Base-by-base conservation (phyloP, 108 stramenopile species). In the Cyclotella atomus region DNA sequence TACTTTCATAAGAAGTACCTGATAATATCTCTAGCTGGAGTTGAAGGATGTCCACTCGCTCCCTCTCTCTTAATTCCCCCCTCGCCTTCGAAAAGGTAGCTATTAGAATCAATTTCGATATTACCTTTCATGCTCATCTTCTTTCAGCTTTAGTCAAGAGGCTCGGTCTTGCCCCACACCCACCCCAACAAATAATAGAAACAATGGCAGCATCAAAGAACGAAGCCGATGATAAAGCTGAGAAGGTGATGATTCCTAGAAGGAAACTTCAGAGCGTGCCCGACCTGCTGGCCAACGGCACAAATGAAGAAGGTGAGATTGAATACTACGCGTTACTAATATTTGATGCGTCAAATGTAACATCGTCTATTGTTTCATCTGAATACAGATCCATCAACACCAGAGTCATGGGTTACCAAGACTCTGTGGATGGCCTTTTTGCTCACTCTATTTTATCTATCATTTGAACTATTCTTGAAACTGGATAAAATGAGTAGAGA, bases 181-280 rank as follows among this genome's bases (percentile, higher is more conserved):
- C n/a, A n/a, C n/a, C n/a, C n/a, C n/a, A n/a, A n/a, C n/a, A n/a
- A n/a, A n/a, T n/a, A n/a, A n/a, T n/a, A n/a, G n/a, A n/a, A n/a
- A n/a, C n/a, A n/a, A 57, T 57, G 56, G 10, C 30, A 57, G 10
- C 56, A 0, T 4, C 12, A 32, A 3, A 28, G 29, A 57, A 16
- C 29, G 20, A 57, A 57, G 54, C 28, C 24, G 16, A 55, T 4
- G 54, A 55, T 25, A 29, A 55, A 49, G 49, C 61, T 9, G 33
- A 44, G 23, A 75, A 75, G 46, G 65, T 66, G 21, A 57, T 75
- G 65, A 65, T 75, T 25, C 73, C 73, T 4, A 53, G 73, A 19
- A 75, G 43, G 33, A 65, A 75, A 61, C 73, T 75, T 49, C 73
- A 65, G 27, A 66, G 27, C 17, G 73, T 75, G 0, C 73, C 73